Conservation (phyloP, 192 early-diverging fungal species). For the Entrophospora sp. region DNA sequence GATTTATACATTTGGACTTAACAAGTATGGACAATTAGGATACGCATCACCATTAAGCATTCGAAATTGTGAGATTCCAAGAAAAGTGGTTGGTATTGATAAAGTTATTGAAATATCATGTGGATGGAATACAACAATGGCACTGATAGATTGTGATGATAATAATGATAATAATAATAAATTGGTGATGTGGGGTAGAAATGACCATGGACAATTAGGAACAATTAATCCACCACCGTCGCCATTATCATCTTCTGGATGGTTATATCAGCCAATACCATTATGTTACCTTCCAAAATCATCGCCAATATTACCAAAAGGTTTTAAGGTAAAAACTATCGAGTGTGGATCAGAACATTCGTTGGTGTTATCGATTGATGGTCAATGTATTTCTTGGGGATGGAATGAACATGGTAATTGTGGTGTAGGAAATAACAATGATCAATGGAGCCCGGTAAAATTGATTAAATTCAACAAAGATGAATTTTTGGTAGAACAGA, state of each 20-base stretch:
- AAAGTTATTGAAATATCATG: constrained; percentile 33
- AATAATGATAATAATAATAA: too few relatives aligned
- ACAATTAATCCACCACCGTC: constrained; percentile 21
- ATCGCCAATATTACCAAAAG: constrained; percentile 15
- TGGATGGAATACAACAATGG: constrained; percentile 56
- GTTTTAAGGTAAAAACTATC: constrained; percentile 15
- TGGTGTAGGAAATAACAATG: constrained; percentile 37
- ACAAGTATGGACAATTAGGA: constrained; percentile 59
- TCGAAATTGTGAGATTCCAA: constrained; percentile 13
- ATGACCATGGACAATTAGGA: constrained; percentile 68
- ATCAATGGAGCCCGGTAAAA: background rate
- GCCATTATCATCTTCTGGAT: too few relatives aligned
- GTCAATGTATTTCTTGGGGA: constrained; percentile 62
- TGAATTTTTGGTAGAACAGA: background rate
- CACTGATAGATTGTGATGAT: constrained; percentile 17
- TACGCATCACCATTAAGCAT: constrained; percentile 5
- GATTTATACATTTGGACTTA: constrained; percentile 47
- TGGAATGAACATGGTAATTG: constrained; percentile 97
- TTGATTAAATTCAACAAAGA: background rate
- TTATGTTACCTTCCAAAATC: constrained; percentile 6
- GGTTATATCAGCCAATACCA: constrained; percentile 8
- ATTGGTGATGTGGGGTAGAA: constrained; percentile 63
- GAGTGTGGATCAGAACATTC: constrained; percentile 74
- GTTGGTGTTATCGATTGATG: constrained; percentile 39
- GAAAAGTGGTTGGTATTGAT: constrained; percentile 17